These are phyloP conservation scores for Lepraria neglecta DNA, from an alignment of 495 filamentous ascomycete species.

Conservation along the genomic window DNA sequence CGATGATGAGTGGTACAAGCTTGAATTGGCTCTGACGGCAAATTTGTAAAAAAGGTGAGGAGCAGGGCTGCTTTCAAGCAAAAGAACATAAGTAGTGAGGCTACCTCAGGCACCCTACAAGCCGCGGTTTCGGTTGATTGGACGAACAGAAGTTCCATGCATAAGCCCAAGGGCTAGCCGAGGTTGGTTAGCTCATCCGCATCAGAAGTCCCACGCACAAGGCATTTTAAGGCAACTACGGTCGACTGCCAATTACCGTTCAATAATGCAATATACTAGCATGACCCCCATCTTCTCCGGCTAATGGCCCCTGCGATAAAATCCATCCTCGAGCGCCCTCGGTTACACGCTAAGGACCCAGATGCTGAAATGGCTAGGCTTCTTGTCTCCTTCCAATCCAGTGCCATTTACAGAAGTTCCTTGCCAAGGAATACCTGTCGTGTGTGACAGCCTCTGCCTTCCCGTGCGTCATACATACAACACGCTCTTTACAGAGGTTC, in stretches of 20 bases:
- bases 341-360: background rate
- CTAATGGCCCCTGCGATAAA: too few relatives aligned
- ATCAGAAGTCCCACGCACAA: conserved; percentile 11
- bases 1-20: background rate
- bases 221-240: background rate
- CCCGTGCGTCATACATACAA: background rate
- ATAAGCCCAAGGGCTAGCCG: conserved; percentile 1
- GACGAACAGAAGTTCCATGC: conserved; percentile 14
- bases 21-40: background rate
- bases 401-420: conserved; percentile 1
- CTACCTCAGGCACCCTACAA: background rate
- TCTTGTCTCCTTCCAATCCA: background rate
- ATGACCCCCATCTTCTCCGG: too few relatives aligned
- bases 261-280: too few relatives aligned
- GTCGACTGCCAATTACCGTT: background rate
- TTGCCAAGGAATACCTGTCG: background rate
- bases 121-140: background rate
- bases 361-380: background rate
- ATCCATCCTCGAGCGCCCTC: too few relatives aligned
- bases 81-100: too few relatives aligned
- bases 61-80: background rate
- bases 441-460: background rate
- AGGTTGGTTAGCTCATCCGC: background rate
- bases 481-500: background rate
- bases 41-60: background rate